phyloP scores from a whole-genome alignment of 2,329 filamentous ascomycete species.

The Alternaria ventricosa region DNA sequence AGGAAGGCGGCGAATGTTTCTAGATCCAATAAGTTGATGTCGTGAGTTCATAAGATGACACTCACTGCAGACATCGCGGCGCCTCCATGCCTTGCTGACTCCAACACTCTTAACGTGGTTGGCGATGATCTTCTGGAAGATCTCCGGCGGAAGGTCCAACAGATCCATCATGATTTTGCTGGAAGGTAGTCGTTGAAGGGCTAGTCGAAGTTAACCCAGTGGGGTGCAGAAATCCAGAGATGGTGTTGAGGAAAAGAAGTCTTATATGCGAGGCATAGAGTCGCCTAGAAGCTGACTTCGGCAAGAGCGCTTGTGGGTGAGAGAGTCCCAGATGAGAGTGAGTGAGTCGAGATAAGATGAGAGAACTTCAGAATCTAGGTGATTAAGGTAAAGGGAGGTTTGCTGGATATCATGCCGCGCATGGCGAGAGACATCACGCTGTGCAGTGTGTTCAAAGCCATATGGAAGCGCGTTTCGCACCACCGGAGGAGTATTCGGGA shows the following conservation, averaged over 20 bases:
- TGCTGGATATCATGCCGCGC: too few relatives aligned
- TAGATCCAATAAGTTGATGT: too few relatives aligned
- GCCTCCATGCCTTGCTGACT: neutral
- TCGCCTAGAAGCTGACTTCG: neutral
- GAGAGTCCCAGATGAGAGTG: neutral
- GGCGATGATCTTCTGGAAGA: neutral
- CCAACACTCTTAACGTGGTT: neutral
- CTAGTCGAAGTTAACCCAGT: too few relatives aligned
- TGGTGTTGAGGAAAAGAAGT: too few relatives aligned
- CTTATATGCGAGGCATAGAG: neutral
- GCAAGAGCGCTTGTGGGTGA: neutral
- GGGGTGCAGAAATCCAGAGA: too few relatives aligned
- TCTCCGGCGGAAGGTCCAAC: neutral
- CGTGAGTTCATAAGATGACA: neutral
- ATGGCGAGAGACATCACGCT: neutral
- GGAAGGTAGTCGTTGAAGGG: too few relatives aligned
- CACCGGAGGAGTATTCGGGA: accelerated
- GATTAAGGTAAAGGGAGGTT: too few relatives aligned
- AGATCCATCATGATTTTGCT: neutral
- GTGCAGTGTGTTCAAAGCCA: neutral
- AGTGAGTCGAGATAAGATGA: neutral
- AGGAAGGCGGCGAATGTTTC: too few relatives aligned
- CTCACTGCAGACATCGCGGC: neutral
- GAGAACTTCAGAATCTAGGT: too few relatives aligned
- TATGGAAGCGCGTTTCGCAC: neutral